Conservation (phyloP, 1,284 basidiomycete genomes). For the Cutaneotrichosporon cavernicola region DNA sequence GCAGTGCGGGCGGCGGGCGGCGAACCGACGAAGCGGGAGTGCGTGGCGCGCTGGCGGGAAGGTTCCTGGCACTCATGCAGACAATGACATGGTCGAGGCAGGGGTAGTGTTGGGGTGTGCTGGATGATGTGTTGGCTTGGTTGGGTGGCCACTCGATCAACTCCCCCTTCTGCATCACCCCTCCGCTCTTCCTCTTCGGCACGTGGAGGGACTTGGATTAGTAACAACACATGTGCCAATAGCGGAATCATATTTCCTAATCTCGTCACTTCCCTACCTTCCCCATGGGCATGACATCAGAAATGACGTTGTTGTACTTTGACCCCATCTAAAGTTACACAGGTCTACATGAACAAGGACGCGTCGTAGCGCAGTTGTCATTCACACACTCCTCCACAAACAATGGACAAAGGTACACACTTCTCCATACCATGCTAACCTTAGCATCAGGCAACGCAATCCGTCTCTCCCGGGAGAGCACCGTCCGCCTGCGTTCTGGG, state of each 20-base stretch:
- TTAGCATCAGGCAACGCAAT: conserved; percentile 5
- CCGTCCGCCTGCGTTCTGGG: conserved; percentile 46
- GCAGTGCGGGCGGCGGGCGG: conserved; percentile 23
- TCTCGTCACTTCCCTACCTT: background rate
- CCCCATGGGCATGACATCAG: background rate
- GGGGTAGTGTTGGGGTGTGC: background rate
- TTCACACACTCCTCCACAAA: background rate
- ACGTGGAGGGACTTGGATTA: too few species aligned
- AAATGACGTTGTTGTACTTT: background rate
- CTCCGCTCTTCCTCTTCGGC: too few species aligned
- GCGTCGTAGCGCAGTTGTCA: background rate
- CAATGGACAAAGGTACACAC: conserved; percentile 1
- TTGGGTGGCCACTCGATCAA: background rate
- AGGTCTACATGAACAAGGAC: background rate
- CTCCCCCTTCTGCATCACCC: too few species aligned
- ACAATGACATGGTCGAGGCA: background rate
- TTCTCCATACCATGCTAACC: background rate
- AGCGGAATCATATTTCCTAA: background rate
- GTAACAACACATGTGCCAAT: too few species aligned
- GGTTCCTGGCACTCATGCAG: conserved; percentile 11
- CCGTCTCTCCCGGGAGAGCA: conserved; percentile 34
- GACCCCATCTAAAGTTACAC: background rate
- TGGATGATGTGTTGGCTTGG: background rate
- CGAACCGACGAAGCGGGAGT: conserved; percentile 12
- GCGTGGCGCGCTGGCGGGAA: conserved; percentile 3